Base-by-base conservation (phyloP, 495 filamentous ascomycete genomes). In the Neurospora tetrasperma region DNA sequence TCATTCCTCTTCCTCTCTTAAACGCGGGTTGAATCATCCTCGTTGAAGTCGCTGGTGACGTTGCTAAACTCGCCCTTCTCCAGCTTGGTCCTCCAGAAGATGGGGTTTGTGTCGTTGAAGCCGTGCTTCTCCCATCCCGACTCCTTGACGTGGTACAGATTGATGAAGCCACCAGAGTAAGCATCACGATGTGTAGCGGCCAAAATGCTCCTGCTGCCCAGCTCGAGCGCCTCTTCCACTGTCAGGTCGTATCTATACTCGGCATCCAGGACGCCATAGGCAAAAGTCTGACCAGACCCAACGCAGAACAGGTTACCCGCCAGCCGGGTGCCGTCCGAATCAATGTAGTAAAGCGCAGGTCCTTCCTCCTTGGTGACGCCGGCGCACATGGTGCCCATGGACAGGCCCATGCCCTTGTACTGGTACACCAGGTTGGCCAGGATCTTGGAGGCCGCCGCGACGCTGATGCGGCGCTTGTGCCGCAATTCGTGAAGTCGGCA, bases 71-170 rank as follows among this genome's bases (percentile, higher is more conserved):
- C 96, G 78, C 94, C 94, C 86, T 95, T 96, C 82, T 97, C 92
- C 78, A 98, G 83, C 90, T 98, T 99, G 54, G 93, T 97, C 88
- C 96, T 92, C 96, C 96, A 98, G 90, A 98, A 98, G 77, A 98
- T 94, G 35, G 93, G 93, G 85, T 96, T 94, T 75, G 94, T 97
- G 80, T 97, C 93, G 80, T 85, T 92, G 86, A 99, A 99, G 69
- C 96, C 96, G 79, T 98, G 95, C 87, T 97, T 97, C 74, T 95
- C 94, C 96, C 96, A 99, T 73, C 96, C 96, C 74, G 92, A 90
- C 84, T 98, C 94, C 90, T 97, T 98, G 78, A 99, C 93, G 79
- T 98, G 96, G 82, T 99, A 99, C 78, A 97, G 77, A 85, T 99
- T 99, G 87, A 99, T 98, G 86, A 90, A 98, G 72, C 96, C 96